Evolutionary conservation across 2,329 filamentous ascomycete species (phyloP), one percentile per base, ranked within the genome.

Genomic region (Cordyceps farinosa): DNA sequence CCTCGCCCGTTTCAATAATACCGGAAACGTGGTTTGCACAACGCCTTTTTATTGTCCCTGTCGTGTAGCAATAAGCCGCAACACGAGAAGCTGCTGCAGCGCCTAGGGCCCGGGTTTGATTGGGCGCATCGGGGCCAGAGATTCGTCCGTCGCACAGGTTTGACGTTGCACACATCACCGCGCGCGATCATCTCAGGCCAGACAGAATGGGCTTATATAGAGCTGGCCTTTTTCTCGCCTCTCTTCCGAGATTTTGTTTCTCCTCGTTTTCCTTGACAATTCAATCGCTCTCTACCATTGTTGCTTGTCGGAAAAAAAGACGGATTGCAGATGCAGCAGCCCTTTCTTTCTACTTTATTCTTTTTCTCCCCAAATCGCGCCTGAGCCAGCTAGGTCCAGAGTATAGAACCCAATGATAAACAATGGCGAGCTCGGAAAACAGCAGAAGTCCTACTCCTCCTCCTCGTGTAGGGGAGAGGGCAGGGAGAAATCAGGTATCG

Each of bases 121-220:
- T 56, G 54, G 54, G 40, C 29, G 22, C 22, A 10, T 29, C 15
- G 11, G 15, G 11, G 17, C 13, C 30, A n/a, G 38, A 17, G 54
- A 45, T 45, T 45, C 54, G 45, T 45, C 22, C 40, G 54, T 56
- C 40, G 38, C 22, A 56, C 54, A 45, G 13, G 38, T n/a, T 22
- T 13, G 54, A 56, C 40, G 54, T 56, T 56, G 29, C 54, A 56
- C 54, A 22, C 29, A 45, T 45, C 29, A 22, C 40, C 29, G 8
- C 27, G 15, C 27, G 1, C 17, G 10, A 45, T 36, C 10, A 17
- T 9, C 40, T 34, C 15, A 13, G 40, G 17, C 5, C 9, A 34
- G 17, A 17, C 10, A 56, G 13, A 13, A 56, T 56, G 54, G 29
- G 54, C 10, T 13, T 45, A 56, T 56, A 56, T 56, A 56, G 44